Conservation (phyloP, 345 rosid species). For the Lepidium aucheri region DNA sequence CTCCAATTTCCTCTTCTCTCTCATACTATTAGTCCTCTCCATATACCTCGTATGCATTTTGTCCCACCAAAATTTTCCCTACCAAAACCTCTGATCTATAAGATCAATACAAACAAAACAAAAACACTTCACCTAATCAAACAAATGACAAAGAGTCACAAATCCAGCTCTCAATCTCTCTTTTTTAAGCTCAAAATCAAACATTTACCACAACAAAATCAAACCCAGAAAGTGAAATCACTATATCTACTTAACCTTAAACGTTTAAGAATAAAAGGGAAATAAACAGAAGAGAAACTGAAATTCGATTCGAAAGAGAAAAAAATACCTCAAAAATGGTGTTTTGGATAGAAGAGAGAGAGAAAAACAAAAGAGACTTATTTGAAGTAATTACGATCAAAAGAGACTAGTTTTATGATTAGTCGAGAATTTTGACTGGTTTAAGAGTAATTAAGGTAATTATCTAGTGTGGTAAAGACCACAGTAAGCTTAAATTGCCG, state of each 20-base stretch:
- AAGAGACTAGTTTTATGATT: conserved; percentile 2
- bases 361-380: neutral
- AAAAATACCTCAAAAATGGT: conserved; percentile 7
- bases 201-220: neutral
- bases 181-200: neutral
- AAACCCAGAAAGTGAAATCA: neutral
- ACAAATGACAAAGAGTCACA: neutral
- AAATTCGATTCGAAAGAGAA: neutral
- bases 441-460: neutral
- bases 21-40: conserved; percentile 75
- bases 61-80: neutral
- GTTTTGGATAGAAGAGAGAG: conserved; percentile 17
- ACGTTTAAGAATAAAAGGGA: neutral
- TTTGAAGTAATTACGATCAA: neutral
- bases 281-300: neutral
- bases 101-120: conserved; percentile 1
- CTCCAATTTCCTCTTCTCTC: conserved; percentile 75
- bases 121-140: neutral
- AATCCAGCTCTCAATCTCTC: neutral
- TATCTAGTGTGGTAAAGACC: conserved; percentile 1
- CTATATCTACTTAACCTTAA: neutral
- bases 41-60: conserved; percentile 70
- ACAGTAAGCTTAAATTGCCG: conserved; percentile 11
- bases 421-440: conserved; percentile 21
- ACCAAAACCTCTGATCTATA: conserved; percentile 18